A percentile compares a stretch with the other conserved stretches of the same genome.
Conservation (phyloP, 805 yeast genomes). For the Brettanomyces naardenensis region DNA sequence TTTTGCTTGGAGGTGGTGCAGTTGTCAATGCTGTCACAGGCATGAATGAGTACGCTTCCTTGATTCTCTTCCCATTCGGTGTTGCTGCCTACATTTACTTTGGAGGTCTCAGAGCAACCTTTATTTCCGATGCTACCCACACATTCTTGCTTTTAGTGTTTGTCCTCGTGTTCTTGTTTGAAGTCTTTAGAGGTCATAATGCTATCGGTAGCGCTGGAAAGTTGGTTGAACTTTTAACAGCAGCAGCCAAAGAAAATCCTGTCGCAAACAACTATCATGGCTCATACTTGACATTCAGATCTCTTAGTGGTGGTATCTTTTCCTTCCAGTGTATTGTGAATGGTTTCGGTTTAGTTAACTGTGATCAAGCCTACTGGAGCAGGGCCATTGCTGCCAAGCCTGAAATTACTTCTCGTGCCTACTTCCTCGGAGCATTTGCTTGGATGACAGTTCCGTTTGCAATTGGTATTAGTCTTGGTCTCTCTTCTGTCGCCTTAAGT, state of each 20-base stretch:
- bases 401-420: slow-evolving; percentile 26
- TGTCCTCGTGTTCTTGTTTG: slow-evolving; percentile 25
- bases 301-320: slow-evolving; percentile 23
- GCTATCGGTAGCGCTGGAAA: slow-evolving; percentile 36
- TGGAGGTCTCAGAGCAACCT: slow-evolving; percentile 49
- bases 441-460: slow-evolving; percentile 32
- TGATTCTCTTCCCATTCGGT: slow-evolving; percentile 37
- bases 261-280: slow-evolving; percentile 18
- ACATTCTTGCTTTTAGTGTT: slow-evolving; percentile 29
- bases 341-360: slow-evolving; percentile 23
- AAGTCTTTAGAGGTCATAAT: slow-evolving; percentile 28
- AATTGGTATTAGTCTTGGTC: slow-evolving; percentile 36
- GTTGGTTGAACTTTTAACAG: slow-evolving; percentile 33
- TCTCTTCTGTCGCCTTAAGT: slow-evolving; percentile 29
- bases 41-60: slow-evolving; percentile 37
- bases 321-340: slow-evolving; percentile 20
- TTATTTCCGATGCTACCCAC: slow-evolving; percentile 45
- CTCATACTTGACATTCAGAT: slow-evolving; percentile 25
- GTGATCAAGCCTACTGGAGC: slow-evolving; percentile 26
- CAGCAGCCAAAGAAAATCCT: slow-evolving; percentile 26
- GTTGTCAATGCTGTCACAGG: slow-evolving; percentile 35
- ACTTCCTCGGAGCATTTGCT: slow-evolving; percentile 28
- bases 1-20: slow-evolving; percentile 35
- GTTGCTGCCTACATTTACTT: slow-evolving; percentile 40
- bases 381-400: slow-evolving; percentile 36